Evolutionary conservation across 495 filamentous ascomycete species (phyloP), one percentile per base, ranked within the genome.

Genomic region (Neurospora tetrasperma): DNA sequence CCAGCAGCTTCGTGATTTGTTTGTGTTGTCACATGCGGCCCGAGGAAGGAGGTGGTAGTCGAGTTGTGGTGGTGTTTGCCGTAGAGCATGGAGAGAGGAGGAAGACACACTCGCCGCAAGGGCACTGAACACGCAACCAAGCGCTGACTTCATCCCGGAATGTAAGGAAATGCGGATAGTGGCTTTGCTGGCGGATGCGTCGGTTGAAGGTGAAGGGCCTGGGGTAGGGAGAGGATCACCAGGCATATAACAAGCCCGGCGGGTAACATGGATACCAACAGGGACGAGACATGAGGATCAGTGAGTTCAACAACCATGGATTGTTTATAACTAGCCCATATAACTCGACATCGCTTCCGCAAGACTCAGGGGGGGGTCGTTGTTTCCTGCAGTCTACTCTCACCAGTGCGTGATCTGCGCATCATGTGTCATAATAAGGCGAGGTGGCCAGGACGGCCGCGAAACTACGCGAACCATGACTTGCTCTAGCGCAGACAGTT

Each of bases 1-100:
- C 77, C 77, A 79, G 48, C 76, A 79, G 35, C 70, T 1, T 39
- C 77, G 73, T 18, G 74, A 74, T 1, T 39, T 73, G 7, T 76
- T 42, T 6, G 74, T 76, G 46, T 79, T 79, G 54, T 62, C 54
- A 35, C 54, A 62, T 9, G 27, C 54, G 5, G 27, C 54, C 12
- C 54, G 54, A 18, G 54, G 54, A 35, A 31, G 14, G 54, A 62
- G 54, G 8, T 62, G 35, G 23, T 62, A 62, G 27, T 35, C 54
- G 54, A 62, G 54, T 35, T 62, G 54, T 35, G 54, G 54, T 35
- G 54, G 54, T 62, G 23, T 62, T 62, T 62, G 54, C 14, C 54
- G 23, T 62, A 16, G 23, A 62, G 23, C 54, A 62, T 35, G 54
- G 12, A 62, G 54, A 35, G 12, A 31, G 7, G 54, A 62, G 27